Conservation (phyloP, 2,329 filamentous ascomycete genomes). For the Penicillium concentricum region DNA sequence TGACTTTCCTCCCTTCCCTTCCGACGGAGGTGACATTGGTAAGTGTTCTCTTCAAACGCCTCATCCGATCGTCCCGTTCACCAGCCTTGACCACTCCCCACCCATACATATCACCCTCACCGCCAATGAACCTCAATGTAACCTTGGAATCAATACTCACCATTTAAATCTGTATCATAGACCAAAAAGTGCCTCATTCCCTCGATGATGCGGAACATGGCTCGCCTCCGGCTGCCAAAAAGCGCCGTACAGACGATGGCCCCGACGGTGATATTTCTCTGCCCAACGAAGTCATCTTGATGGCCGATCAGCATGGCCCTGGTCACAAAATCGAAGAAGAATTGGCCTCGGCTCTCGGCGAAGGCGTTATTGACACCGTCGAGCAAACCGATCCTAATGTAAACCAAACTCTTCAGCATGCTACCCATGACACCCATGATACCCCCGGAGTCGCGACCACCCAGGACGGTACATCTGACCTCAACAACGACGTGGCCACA, state of each 20-base stretch:
- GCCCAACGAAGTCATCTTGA: conserved; percentile 17
- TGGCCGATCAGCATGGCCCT: conserved; percentile 26
- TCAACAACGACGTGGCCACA: conserved; percentile 36
- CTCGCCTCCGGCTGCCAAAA: conserved; percentile 40
- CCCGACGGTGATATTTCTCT: conserved; percentile 25
- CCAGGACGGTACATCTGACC: conserved; percentile 26
- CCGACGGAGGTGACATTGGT: conserved; percentile 35
- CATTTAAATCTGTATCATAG: conserved; percentile 9
- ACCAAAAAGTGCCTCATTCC: conserved; percentile 33
- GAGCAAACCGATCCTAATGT: conserved; percentile 24
- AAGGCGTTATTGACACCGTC: conserved; percentile 29
- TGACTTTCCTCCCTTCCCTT: conserved; percentile 31
- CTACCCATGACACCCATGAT: conserved; percentile 16
- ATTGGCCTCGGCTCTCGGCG: conserved; percentile 35
- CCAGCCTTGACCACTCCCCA: neutral
- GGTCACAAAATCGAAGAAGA: conserved; percentile 39
- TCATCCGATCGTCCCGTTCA: conserved; percentile 6
- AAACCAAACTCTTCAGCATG: conserved; percentile 21
- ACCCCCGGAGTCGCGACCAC: conserved; percentile 16
- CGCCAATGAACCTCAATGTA: neutral
- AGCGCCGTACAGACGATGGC: conserved; percentile 38
- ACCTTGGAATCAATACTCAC: neutral
- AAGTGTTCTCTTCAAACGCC: conserved; percentile 18
- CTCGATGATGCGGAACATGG: conserved; percentile 34
- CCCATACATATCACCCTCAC: conserved; percentile 1